Base-by-base conservation (phyloP, 2,329 filamentous ascomycete species). In the Cadophora sp. region DNA sequence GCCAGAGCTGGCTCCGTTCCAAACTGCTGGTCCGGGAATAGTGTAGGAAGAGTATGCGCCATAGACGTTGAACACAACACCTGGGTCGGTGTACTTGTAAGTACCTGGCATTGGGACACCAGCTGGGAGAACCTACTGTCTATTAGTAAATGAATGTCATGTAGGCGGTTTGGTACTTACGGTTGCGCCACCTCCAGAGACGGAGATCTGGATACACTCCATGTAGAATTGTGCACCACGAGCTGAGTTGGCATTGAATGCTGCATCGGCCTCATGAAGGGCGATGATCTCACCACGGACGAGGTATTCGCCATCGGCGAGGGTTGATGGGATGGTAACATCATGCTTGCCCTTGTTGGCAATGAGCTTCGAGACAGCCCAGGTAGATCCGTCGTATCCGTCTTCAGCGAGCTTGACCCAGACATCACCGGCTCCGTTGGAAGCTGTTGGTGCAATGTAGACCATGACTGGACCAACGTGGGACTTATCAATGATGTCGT, bases 381-480 rank as follows among this genome's bases (percentile, higher is more conserved):
- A 81, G 9, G 68, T 72, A 8, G 75, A 74, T 43, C 70, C 73
- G 22, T 72, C 71, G 55, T 70, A 79, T 59, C 79, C 80, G 50
- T 80, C 78, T 69, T 82, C 76, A 51, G 80, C 79, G 59, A 83
- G 71, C 76, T 81, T 83, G 71, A 84, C 79, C 83, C 83, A 87
- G 76, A 85, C 84, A 67, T 80, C 78, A 33, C 83, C 82, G 13
- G 80, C 79, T 45, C 83, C 83, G 62, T 83, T 80, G 60, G 77
- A 76, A 20, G 73, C 70, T 33, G 78, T 77, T 18, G 79, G 77
- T 4, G 70, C 62, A 67, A 87, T 82, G 75, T 84, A 87, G 65
- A 83, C 84, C 69, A 84, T 80, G 72, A 86, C 76, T 45, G 84
- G 84, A 9, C 85, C 85, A 76, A 80, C 78, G 79, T 87, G 85